These are phyloP conservation scores for Aspergillus sp. DNA, from an alignment of 2,329 filamentous ascomycete species.

Conservation along the genomic window DNA sequence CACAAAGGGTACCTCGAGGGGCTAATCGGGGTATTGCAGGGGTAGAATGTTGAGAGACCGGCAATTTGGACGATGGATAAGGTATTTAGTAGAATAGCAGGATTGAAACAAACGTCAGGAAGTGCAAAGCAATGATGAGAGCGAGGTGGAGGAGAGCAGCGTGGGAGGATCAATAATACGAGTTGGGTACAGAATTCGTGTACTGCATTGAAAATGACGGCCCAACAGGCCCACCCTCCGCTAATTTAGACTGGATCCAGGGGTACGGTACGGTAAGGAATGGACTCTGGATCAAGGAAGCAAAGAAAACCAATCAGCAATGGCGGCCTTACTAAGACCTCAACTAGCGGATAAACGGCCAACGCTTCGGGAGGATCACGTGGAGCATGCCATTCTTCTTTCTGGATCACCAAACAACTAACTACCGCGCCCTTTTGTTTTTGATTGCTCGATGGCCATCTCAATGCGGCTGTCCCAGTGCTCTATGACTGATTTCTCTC, in stretches of 20 bases:
- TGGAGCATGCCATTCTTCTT: not conserved
- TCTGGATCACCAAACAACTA: slow-evolving; percentile 6
- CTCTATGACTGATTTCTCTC: not conserved
- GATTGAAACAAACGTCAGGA: not conserved
- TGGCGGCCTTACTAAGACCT: slow-evolving; percentile 9
- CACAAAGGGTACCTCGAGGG: not conserved
- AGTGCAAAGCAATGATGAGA: slow-evolving; percentile 10
- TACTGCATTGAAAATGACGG: slow-evolving; percentile 1
- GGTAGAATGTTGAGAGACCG: not conserved
- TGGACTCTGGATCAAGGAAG: not conserved
- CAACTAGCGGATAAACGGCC: slow-evolving; percentile 17
- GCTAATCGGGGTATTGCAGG: not conserved
- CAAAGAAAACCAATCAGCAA: not conserved
- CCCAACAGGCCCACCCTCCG: not conserved
- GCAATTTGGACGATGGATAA: not conserved
- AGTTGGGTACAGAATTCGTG: not conserved
- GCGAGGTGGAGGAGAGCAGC: slow-evolving; percentile 4
- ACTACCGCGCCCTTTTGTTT: not conserved
- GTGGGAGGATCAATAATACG: slow-evolving; percentile 8
- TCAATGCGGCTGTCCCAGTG: not conserved
- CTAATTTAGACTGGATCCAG: not conserved
- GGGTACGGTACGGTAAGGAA: not conserved
- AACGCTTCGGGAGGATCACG: slow-evolving; percentile 18
- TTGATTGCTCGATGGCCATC: not conserved
- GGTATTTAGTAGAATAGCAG: not conserved